These are phyloP conservation scores for Alternaria sp. DNA, from an alignment of 2,329 filamentous ascomycete species.

Conservation along the genomic window DNA sequence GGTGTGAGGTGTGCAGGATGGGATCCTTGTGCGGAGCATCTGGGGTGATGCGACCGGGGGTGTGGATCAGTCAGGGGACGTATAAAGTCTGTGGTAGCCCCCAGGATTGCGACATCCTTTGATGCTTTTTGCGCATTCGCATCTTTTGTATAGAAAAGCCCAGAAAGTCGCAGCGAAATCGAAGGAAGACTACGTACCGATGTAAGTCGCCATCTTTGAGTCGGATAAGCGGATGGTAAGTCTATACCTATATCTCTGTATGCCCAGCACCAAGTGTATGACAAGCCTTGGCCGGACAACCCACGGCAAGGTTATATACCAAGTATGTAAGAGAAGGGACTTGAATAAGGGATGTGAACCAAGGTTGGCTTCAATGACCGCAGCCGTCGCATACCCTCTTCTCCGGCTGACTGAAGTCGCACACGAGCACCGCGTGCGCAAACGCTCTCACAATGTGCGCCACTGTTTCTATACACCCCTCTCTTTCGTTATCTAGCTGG, in stretches of 20 bases:
- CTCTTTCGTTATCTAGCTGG: neutral
- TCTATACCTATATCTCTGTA: neutral
- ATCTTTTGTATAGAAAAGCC: too few relatives aligned
- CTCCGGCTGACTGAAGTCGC: slow-evolving; percentile 12
- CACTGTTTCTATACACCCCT: slow-evolving; percentile 8
- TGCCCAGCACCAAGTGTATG: neutral
- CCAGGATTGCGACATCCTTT: neutral
- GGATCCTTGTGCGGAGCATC: neutral
- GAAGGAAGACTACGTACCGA: neutral
- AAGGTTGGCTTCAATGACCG: neutral
- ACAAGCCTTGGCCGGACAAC: neutral
- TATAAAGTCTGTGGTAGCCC: neutral
- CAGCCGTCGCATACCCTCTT: slow-evolving; percentile 8
- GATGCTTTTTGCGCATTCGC: neutral
- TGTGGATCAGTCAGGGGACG: neutral
- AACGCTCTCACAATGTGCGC: slow-evolving; percentile 12
- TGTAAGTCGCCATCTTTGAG: neutral
- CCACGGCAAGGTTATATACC: neutral
- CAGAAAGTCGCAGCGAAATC: too few relatives aligned
- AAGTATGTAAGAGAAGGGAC: neutral
- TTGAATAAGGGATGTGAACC: neutral
- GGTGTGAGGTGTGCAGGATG: neutral
- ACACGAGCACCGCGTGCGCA: slow-evolving; percentile 5
- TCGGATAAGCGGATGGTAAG: neutral
- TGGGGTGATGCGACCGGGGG: neutral